A percentile compares a stretch with the other conserved stretches of the same genome.
Evolutionary conservation across 2,329 filamentous ascomycete species (phyloP).

Genomic region (Elsinoe necatrix): DNA sequence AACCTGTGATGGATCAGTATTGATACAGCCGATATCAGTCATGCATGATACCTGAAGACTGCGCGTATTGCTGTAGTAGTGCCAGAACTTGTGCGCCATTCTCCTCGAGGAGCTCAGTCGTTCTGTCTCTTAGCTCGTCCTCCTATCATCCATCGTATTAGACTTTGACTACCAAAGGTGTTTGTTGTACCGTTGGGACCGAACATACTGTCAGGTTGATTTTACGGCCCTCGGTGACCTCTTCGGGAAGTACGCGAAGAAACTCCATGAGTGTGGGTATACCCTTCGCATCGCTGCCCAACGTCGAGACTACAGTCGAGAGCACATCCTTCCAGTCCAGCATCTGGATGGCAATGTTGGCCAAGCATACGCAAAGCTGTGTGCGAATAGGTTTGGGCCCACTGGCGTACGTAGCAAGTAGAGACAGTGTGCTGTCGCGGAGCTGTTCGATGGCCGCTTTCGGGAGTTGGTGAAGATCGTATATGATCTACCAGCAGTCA

Average conservation of each 20-base stretch:
- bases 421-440: slow-evolving; percentile 71
- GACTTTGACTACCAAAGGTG: slow-evolving; percentile 29
- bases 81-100: slow-evolving; percentile 82
- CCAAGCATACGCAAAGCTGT: slow-evolving; percentile 89
- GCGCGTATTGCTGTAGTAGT: slow-evolving; percentile 80
- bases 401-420: slow-evolving; percentile 71
- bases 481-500: slow-evolving; percentile 68
- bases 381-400: slow-evolving; percentile 72
- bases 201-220: slow-evolving; percentile 97
- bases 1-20: slow-evolving; percentile 42
- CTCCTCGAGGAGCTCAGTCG: slow-evolving; percentile 79
- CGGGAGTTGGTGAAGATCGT: slow-evolving; percentile 85
- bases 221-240: slow-evolving; percentile 98
- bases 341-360: slow-evolving; percentile 94
- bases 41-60: slow-evolving; percentile 64
- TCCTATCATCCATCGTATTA: slow-evolving; percentile 55
- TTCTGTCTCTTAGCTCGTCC: slow-evolving; percentile 83
- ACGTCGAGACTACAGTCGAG: slow-evolving; percentile 65
- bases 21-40: not conserved
- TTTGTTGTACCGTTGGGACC: slow-evolving; percentile 32
- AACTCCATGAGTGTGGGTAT: slow-evolving; percentile 91
- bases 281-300: slow-evolving; percentile 68
- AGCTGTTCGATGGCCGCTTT: slow-evolving; percentile 64
- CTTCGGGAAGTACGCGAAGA: slow-evolving; percentile 90
- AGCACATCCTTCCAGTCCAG: slow-evolving; percentile 90